Conservation (phyloP, 805 yeast genomes). For the Starmera quercuum region DNA sequence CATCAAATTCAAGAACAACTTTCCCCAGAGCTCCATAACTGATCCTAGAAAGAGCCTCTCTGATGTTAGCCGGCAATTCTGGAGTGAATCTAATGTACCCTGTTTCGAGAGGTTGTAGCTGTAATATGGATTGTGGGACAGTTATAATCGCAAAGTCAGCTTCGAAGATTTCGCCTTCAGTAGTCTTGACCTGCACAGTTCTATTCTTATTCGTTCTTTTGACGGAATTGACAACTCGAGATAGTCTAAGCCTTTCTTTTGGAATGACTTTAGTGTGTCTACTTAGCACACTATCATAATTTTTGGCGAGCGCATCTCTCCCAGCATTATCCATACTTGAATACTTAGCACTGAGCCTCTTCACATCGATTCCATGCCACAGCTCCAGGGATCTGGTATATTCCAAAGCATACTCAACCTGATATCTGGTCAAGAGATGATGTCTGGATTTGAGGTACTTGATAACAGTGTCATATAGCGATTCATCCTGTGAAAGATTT, state of each 20-base stretch:
- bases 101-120: constrained; percentile 23
- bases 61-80: constrained; percentile 38
- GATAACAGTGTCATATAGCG: constrained; percentile 41
- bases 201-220: constrained; percentile 20
- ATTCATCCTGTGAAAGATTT: constrained; percentile 41
- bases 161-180: constrained; percentile 22
- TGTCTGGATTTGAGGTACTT: constrained; percentile 40
- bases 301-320: constrained; percentile 60
- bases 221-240: constrained; percentile 35
- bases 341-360: constrained; percentile 57
- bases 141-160: constrained; percentile 64
- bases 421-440: constrained; percentile 41
- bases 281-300: constrained; percentile 45
- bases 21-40: constrained; percentile 69
- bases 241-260: constrained; percentile 26
- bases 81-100: constrained; percentile 54
- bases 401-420: constrained; percentile 43
- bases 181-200: constrained; percentile 16
- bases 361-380: constrained; percentile 77
- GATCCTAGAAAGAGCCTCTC: constrained; percentile 36
- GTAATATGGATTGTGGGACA: constrained; percentile 68
- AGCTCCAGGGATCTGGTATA: constrained; percentile 53
- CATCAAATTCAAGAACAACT: constrained; percentile 59
- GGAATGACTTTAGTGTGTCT: constrained; percentile 35
- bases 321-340: constrained; percentile 69